A percentile compares a stretch with the other conserved stretches of the same genome.
phyloP scores from a whole-genome alignment of 2,329 filamentous ascomycete species.

The Chaetomium globosum region DNA sequence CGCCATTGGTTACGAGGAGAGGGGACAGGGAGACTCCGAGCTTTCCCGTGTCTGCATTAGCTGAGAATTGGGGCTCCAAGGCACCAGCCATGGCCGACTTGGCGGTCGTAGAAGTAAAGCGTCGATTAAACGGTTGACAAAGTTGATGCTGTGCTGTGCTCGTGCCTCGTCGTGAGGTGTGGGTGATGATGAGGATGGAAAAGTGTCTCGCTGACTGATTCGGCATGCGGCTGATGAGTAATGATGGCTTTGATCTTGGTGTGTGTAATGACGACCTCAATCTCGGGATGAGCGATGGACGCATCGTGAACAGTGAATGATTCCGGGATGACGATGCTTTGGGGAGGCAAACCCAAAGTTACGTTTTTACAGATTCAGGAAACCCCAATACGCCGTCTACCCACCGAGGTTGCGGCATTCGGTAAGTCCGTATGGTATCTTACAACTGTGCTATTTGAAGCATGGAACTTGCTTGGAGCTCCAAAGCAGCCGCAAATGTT shows the following conservation, averaged over 20 bases:
- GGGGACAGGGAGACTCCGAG: constrained; percentile 44
- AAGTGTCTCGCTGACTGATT: neutral
- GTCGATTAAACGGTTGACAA: neutral
- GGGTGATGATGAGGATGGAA: neutral
- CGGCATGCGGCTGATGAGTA: neutral
- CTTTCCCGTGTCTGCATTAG: constrained; percentile 49
- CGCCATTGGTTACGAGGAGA: constrained; percentile 42
- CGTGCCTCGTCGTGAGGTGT: neutral
- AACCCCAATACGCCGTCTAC: neutral
- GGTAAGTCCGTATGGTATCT: neutral
- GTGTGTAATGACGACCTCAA: neutral
- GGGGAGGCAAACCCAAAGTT: neutral
- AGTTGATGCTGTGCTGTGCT: neutral
- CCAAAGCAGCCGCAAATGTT: no score
- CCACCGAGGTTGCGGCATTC: neutral
- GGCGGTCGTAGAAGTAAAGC: neutral
- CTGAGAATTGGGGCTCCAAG: constrained; percentile 46
- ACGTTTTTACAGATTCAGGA: neutral
- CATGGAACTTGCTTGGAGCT: no score
- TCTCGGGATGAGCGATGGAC: constrained; percentile 2
- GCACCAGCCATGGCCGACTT: constrained; percentile 12
- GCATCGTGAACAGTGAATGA: constrained; percentile 8
- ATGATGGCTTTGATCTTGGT: neutral
- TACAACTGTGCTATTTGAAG: neutral
- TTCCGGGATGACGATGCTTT: neutral